Evolutionary conservation across 257 asterid species (phyloP).

Genomic region (Thymus mandschuricus): DNA sequence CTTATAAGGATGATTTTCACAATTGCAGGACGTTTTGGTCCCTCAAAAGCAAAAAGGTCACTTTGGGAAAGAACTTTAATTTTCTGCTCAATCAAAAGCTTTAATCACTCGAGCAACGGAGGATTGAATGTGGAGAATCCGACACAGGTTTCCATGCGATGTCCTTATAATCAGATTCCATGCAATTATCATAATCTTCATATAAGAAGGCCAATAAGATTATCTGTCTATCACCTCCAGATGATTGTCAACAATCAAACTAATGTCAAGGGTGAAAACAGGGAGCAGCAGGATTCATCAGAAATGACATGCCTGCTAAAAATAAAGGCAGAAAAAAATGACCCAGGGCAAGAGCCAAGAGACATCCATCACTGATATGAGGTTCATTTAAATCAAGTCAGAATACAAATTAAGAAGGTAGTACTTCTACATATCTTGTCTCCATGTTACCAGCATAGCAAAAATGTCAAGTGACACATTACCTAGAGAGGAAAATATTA

Average conservation of each 20-base stretch:
- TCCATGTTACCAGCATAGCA: not conserved
- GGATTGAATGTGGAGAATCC: not conserved
- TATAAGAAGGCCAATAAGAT: too few species aligned
- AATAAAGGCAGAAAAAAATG: not conserved
- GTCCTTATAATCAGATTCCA: conserved; percentile 9
- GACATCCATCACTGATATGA: not conserved
- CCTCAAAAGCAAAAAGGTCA: not conserved
- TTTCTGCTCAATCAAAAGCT: conserved; percentile 13
- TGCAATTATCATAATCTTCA: too few species aligned
- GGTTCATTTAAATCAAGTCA: conserved; percentile 1
- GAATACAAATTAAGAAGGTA: conserved; percentile 15
- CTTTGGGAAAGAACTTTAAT: not conserved
- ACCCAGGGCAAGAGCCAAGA: conserved; percentile 7
- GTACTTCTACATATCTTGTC: conserved; percentile 13
- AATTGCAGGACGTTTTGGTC: too few species aligned
- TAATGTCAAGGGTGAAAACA: too few species aligned
- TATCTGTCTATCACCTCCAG: too few species aligned
- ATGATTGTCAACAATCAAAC: too few species aligned
- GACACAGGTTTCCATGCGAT: not conserved
- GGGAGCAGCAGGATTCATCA: conserved; percentile 1
- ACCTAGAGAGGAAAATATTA: conserved; percentile 9
- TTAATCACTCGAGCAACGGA: conserved; percentile 5
- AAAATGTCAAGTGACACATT: conserved; percentile 6
- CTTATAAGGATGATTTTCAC: too few species aligned
- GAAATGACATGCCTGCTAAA: not conserved